phyloP scores from a whole-genome alignment of 768 basidiomycete genomes.

The Mycena venus region DNA sequence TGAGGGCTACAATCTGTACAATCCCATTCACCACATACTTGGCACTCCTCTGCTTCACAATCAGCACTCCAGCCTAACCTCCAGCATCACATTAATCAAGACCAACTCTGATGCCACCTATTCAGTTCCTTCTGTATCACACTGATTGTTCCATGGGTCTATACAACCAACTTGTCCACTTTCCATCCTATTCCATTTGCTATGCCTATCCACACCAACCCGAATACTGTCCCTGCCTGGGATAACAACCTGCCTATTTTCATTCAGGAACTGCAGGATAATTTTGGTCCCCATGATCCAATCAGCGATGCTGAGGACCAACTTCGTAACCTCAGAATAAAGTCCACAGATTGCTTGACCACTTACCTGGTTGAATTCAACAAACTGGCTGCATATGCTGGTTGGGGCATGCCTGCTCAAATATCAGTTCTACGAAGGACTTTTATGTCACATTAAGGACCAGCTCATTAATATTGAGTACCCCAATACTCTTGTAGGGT shows the following conservation, averaged over 20 bases:
- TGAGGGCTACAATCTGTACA: no score
- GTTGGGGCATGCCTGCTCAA: conserved; percentile 25
- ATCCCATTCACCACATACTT: no score
- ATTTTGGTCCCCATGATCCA: conserved; percentile 7
- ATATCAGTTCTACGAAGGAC: conserved; percentile 25
- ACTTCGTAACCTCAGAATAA: not conserved
- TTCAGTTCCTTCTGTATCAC: no score
- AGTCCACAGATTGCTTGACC: not conserved
- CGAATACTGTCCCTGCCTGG: not conserved
- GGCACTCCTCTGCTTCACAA: no score
- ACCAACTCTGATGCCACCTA: no score
- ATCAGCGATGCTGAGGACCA: not conserved
- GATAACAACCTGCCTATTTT: not conserved
- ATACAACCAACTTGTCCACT: no score
- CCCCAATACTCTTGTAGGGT: not conserved
- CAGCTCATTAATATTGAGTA: conserved; percentile 8
- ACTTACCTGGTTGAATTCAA: conserved; percentile 26
- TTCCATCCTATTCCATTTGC: no score
- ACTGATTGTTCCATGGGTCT: no score
- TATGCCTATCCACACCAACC: not conserved
- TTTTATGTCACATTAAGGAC: conserved; percentile 25
- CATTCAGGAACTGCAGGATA: not conserved
- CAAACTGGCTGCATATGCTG: not conserved
- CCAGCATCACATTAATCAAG: no score
- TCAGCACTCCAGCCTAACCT: no score